Percentiles rank a stretch among this genome's conserved stretches.
Evolutionary conservation across 805 yeast species (phyloP).

Genomic region (Candida pseudofarinosa): DNA sequence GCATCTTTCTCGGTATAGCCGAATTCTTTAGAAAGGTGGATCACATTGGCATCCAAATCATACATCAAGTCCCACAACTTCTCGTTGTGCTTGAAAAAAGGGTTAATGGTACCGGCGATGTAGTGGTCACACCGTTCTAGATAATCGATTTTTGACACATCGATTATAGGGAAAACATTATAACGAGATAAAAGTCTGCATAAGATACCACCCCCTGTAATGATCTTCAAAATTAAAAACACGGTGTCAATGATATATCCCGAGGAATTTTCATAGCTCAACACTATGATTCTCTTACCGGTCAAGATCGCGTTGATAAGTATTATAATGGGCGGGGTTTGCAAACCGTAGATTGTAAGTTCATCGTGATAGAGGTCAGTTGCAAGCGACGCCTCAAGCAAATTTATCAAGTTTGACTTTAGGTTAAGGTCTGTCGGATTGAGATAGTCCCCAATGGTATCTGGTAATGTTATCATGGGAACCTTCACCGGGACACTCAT

Average conservation of each 20-base stretch:
- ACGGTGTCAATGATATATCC: slow-evolving; percentile 40
- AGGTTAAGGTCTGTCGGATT: slow-evolving; percentile 44
- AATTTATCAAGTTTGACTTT: slow-evolving; percentile 31
- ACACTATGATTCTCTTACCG: slow-evolving; percentile 37
- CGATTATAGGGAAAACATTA: slow-evolving; percentile 56
- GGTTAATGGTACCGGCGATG: slow-evolving; percentile 67
- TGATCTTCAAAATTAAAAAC: slow-evolving; percentile 38
- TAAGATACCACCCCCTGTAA: slow-evolving; percentile 41
- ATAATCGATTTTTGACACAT: slow-evolving; percentile 53
- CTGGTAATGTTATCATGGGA: slow-evolving; percentile 40
- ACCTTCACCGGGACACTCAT: slow-evolving; percentile 43
- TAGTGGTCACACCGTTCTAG: slow-evolving; percentile 39
- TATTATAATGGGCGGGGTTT: slow-evolving; percentile 45
- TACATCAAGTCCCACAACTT: slow-evolving; percentile 59
- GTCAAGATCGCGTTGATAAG: slow-evolving; percentile 35
- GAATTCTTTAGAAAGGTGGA: slow-evolving; percentile 26
- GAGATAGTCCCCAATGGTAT: slow-evolving; percentile 40
- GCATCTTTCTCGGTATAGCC: slow-evolving; percentile 7
- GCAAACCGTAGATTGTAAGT: slow-evolving; percentile 48
- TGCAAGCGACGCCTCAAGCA: slow-evolving; percentile 32
- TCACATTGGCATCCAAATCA: slow-evolving; percentile 51
- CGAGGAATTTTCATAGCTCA: slow-evolving; percentile 36
- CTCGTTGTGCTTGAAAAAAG: slow-evolving; percentile 52
- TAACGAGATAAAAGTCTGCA: slow-evolving; percentile 33
- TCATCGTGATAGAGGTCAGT: slow-evolving; percentile 39